Percentiles rank a stretch among this genome's conserved stretches.
Conservation (phyloP, 768 basidiomycete genomes). For the Leccinellum luteum region DNA sequence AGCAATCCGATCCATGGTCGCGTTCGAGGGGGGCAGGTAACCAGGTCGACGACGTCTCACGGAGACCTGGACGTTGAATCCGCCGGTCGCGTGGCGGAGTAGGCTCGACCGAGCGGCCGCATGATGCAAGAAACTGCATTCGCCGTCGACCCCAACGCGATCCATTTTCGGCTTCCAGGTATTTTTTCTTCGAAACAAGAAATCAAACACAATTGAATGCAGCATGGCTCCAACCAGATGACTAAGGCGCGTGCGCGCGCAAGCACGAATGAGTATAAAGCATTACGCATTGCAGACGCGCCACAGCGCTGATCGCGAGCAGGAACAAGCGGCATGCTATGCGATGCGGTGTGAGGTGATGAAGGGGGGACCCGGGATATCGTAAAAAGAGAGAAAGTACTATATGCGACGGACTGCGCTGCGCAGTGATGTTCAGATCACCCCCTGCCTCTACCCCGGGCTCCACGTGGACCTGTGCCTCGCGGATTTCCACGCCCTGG, state of each 20-base stretch:
- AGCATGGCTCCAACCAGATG: neutral
- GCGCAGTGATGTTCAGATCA: conserved; percentile 8
- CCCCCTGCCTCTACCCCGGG: conserved; percentile 34
- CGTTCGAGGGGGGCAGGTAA: neutral
- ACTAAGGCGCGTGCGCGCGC: neutral
- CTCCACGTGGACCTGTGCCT: conserved; percentile 28
- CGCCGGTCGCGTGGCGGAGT: neutral
- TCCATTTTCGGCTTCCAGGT: neutral
- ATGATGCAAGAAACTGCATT: neutral
- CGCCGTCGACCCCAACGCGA: neutral
- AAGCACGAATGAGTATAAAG: neutral
- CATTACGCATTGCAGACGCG: neutral
- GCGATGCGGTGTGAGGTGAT: neutral
- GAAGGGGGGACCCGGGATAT: neutral
- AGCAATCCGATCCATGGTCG: neutral
- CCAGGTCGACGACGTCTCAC: neutral
- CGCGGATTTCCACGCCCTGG: conserved; percentile 29
- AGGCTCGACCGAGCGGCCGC: neutral
- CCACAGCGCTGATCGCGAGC: neutral
- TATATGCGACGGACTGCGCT: conserved; percentile 1
- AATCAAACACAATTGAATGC: neutral
- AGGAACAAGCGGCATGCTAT: neutral
- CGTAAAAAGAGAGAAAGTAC: neutral
- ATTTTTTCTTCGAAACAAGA: neutral
- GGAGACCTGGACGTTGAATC: neutral